A percentile compares a stretch with the other conserved stretches of the same genome.
phyloP scores from a whole-genome alignment of 768 basidiomycete genomes.

The Clavulina sp. region DNA sequence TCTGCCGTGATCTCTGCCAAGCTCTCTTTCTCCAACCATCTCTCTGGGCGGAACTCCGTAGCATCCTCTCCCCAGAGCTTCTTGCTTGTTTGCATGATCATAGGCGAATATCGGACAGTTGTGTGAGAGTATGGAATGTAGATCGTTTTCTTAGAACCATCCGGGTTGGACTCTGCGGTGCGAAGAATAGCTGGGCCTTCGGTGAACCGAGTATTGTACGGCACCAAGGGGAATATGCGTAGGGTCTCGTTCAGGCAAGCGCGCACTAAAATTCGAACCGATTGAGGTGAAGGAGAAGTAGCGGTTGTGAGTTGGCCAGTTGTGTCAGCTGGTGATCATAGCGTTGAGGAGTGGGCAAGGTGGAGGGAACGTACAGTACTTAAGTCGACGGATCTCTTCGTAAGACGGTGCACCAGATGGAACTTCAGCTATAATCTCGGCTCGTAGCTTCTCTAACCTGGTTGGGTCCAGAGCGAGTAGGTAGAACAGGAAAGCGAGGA shows the following conservation, averaged over 20 bases:
- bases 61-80: slow-evolving; percentile 21
- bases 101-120: not conserved
- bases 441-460: slow-evolving; percentile 9
- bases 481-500: slow-evolving; percentile 6
- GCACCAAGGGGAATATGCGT: slow-evolving; percentile 19
- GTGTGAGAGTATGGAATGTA: slow-evolving; percentile 5
- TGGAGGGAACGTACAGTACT: slow-evolving; percentile 5
- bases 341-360: not conserved
- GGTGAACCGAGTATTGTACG: slow-evolving; percentile 11
- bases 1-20: not conserved
- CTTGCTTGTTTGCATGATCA: slow-evolving; percentile 15
- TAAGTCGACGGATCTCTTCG: slow-evolving; percentile 2
- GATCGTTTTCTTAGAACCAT: not conserved
- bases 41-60: slow-evolving; percentile 17
- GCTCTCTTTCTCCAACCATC: slow-evolving; percentile 16
- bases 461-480: slow-evolving; percentile 6
- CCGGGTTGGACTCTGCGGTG: not conserved
- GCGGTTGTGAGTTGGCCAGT: no score
- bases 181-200: slow-evolving; percentile 9
- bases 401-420: not conserved
- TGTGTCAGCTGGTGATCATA: no score
- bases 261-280: slow-evolving; percentile 13
- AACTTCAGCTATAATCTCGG: slow-evolving; percentile 11
- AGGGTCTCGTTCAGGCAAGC: slow-evolving; percentile 20
- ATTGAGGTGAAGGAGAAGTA: not conserved